Percentiles rank a stretch among this genome's conserved stretches.
Conservation (phyloP, 306 rosid species). For the Rosa rugosa region DNA sequence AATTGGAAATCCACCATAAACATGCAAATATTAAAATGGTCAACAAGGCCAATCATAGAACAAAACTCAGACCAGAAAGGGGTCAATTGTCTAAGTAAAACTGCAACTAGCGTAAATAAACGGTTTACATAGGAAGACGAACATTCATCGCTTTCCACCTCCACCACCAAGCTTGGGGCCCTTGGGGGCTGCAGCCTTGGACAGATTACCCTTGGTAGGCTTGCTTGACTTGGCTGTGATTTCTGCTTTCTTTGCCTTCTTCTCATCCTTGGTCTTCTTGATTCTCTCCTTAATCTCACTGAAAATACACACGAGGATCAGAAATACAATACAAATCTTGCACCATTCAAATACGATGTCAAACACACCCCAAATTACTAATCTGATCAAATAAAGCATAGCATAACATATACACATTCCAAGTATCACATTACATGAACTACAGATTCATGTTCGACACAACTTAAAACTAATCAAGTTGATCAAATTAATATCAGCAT, state of each 20-base stretch:
- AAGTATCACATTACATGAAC: neutral
- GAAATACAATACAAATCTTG: neutral
- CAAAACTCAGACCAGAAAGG: constrained; percentile 7
- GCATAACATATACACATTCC: neutral
- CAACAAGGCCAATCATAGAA: constrained; percentile 11
- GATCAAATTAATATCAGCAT: too few species aligned
- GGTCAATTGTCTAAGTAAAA: neutral
- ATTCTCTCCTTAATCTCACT: constrained; percentile 54
- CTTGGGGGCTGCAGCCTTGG: constrained; percentile 43
- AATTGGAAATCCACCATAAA: constrained; percentile 9
- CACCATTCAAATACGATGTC: neutral
- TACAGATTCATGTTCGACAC: neutral
- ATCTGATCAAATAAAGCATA: neutral
- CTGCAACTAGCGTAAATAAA: neutral
- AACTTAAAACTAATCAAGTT: too few species aligned
- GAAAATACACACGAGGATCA: neutral
- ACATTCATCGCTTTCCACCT: constrained; percentile 47
- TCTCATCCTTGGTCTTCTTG: constrained; percentile 54
- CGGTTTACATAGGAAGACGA: neutral
- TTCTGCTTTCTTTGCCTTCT: constrained; percentile 52
- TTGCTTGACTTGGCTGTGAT: constrained; percentile 36
- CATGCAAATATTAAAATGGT: constrained; percentile 15
- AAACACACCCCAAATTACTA: neutral
- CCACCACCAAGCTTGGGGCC: constrained; percentile 59
- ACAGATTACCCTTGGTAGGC: constrained; percentile 30